Base-by-base conservation (phyloP, 1,284 basidiomycete genomes). In the Limonomyces culmigenus region DNA sequence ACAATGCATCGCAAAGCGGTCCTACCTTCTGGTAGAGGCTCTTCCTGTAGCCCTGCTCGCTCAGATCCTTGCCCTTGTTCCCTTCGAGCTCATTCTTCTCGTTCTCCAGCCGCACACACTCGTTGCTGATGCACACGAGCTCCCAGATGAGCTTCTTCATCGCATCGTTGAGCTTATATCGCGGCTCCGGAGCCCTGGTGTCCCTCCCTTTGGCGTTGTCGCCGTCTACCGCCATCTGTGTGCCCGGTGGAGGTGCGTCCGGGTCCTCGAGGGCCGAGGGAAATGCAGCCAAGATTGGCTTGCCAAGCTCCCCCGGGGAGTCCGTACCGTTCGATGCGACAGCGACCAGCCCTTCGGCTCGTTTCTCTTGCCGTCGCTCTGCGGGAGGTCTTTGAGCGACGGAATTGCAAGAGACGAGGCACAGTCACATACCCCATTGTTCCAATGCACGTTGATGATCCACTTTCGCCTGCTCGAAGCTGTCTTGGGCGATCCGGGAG, bases 61-160 rank as follows among this genome's bases (percentile, higher is more conserved):
- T 83, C 8, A 84, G 70, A 45, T 74, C 16, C n/a, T n/a, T n/a
- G 30, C 11, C 16, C 30, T 8, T 17, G 16, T 8, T 15, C 10
- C 68, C 68, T 47, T 85, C 81, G 29, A 81, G 54, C 14, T 59
- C 51, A 79, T 81, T 80, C 55, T 83, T 84, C 67, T 84, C 78
- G 47, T 85, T 84, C 58, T 83, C 79, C 51, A 86, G 55, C 45
- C 77, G 56, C 54, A 75, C 80, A 38, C 72, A 72, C 56, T 85
- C 81, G 47, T 85, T 85, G 50, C 78, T 83, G 41, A 86, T 50
- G 47, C 73, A 61, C 31, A 86, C 81, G 5, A 85, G 59, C 53
- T 78, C 69, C 81, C 81, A 86, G 43, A 84, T 69, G 34, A 71
- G 67, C 19, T 52, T 55, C 61, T 80, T 79, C 75, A 86, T 83